A percentile compares a stretch with the other conserved stretches of the same genome.
These are phyloP conservation scores for Pezicula neosporulosa DNA, from an alignment of 2,329 filamentous ascomycete species.

Conservation along the genomic window DNA sequence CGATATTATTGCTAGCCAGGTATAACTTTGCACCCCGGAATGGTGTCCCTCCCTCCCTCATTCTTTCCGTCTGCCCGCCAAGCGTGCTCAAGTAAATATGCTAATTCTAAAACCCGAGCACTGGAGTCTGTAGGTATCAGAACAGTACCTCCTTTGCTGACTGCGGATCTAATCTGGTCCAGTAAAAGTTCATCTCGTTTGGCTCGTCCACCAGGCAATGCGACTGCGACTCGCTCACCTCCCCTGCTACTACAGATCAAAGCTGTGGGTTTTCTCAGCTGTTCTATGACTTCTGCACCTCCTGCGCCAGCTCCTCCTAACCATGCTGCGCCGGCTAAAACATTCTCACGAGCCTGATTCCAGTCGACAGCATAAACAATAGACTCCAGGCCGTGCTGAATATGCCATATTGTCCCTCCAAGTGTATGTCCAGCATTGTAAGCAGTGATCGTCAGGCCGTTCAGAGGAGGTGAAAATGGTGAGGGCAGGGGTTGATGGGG, in stretches of 20 bases:
- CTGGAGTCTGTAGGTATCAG: conserved; percentile 94
- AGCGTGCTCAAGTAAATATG: conserved; percentile 87
- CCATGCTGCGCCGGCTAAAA: conserved; percentile 91
- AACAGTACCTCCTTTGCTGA: conserved; percentile 82
- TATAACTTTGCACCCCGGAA: conserved; percentile 63
- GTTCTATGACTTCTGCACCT: conserved; percentile 88
- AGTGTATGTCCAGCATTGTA: conserved; percentile 96
- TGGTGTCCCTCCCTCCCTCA: conserved; percentile 42
- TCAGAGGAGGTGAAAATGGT: conserved; percentile 82
- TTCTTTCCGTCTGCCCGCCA: conserved; percentile 68
- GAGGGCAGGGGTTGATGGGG: conserved; percentile 87
- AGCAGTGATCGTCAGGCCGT: conserved; percentile 89
- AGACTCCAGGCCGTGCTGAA: conserved; percentile 93
- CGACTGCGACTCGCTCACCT: conserved; percentile 64
- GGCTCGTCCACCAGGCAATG: conserved; percentile 68
- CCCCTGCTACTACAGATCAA: conserved; percentile 88
- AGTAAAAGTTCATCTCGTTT: conserved; percentile 85
- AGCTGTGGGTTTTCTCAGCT: conserved; percentile 87
- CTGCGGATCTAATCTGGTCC: conserved; percentile 74
- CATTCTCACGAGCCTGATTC: conserved; percentile 97
- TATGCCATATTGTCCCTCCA: conserved; percentile 97
- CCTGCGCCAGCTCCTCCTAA: conserved; percentile 77
- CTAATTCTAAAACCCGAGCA: conserved; percentile 87
- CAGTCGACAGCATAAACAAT: conserved; percentile 98
- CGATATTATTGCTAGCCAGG: conserved; percentile 80